Base-by-base conservation (phyloP, 305 asterid species). In the Lippia alba region DNA sequence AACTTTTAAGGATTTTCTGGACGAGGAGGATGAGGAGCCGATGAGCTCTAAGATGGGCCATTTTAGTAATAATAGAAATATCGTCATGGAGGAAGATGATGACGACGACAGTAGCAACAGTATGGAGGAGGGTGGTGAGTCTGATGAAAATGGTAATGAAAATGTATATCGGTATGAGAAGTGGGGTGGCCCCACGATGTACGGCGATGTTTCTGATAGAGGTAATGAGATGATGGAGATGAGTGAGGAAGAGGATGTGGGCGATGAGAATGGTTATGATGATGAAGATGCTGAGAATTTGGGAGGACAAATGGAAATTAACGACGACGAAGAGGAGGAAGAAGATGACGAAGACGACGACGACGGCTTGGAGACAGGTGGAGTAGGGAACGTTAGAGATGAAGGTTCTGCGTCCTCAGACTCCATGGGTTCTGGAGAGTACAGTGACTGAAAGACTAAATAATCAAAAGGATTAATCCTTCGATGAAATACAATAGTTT, bases 111-210 rank as follows among this genome's bases (percentile, higher is more conserved):
- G 80, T 40, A 83, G 91, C 67, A 76, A 70, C 67, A 84, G 93
- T 73, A 67, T 83, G 81, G 96, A 88, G 30, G 96, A 90, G 32
- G 89, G 69, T 9, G 84, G 62, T 57, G 94, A 87, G 51, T 89
- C 92, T 9, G 91, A 84, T 44, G 91, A 87, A 15, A 79, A 84
- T 62, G 84, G 63, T 5, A 79, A 79, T 1, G 91, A 79, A 51
- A 71, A 78, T 20, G 10, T 55, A n/a, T 85, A 67, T n/a, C 70
- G n/a, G 20, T 80, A 64, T 12, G 83, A 71, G 36, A 82, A 80
- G 56, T 87, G 95, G 97, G 86, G 76, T 18, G 64, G 49, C n/a
- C 49, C 81, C 0, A 74, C 80, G 8, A 69, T 77, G 24, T 82
- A 74, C 33, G 73, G 74, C 48, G 74, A 19, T 30, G 67, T 78